Percentiles rank a stretch among this genome's conserved stretches.
Conservation (phyloP, 148 eudicot genomes). For the Spergularia marina region DNA sequence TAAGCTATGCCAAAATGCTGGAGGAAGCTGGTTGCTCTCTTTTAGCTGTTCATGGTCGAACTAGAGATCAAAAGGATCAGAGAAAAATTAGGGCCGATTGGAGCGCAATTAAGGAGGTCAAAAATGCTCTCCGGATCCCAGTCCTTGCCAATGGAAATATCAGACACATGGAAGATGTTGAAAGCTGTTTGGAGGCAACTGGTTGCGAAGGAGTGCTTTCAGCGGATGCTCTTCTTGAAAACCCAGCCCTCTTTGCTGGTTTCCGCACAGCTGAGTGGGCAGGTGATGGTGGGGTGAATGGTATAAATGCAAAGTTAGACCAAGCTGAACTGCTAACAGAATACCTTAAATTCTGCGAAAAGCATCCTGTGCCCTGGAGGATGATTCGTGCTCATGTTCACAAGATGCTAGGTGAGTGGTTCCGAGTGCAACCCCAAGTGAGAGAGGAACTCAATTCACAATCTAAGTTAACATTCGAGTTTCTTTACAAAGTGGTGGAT, state of each 20-base stretch:
- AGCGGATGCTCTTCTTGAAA: slow-evolving; percentile 91
- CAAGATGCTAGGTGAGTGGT: slow-evolving; percentile 93
- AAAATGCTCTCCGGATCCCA: slow-evolving; percentile 71
- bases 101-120: slow-evolving; percentile 63
- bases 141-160: slow-evolving; percentile 91
- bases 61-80: slow-evolving; percentile 93
- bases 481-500: slow-evolving; percentile 61
- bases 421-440: slow-evolving; percentile 64
- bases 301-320: slow-evolving; percentile 50
- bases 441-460: slow-evolving; percentile 81
- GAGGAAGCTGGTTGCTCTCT: slow-evolving; percentile 97
- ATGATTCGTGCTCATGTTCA: slow-evolving; percentile 89
- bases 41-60: slow-evolving; percentile 93
- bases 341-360: slow-evolving; percentile 78
- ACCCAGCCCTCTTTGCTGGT: slow-evolving; percentile 93
- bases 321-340: slow-evolving; percentile 69
- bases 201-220: slow-evolving; percentile 89
- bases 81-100: slow-evolving; percentile 79
- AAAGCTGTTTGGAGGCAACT: slow-evolving; percentile 66
- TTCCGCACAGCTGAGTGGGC: slow-evolving; percentile 84
- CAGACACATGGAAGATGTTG: slow-evolving; percentile 81
- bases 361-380: slow-evolving; percentile 93
- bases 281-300: slow-evolving; percentile 29
- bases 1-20: slow-evolving; percentile 82
- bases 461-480: slow-evolving; percentile 63